Percentiles rank a stretch among this genome's conserved stretches.
Conservation (phyloP, 331 rosid genomes). For the Dryas integrifolia region DNA sequence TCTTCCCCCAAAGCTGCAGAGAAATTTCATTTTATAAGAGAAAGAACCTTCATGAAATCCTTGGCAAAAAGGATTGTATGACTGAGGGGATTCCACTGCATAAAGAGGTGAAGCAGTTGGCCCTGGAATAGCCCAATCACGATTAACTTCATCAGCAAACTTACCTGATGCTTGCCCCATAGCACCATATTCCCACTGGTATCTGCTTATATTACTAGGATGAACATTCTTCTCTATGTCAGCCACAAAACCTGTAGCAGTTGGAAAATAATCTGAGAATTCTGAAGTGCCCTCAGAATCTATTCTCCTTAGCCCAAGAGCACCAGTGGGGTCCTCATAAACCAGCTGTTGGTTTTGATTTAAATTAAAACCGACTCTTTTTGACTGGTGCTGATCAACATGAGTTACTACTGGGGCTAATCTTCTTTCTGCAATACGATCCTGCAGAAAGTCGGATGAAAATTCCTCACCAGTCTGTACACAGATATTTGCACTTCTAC, state of each 20-base stretch:
- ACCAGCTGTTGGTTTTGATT: conserved; percentile 33
- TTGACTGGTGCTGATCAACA: conserved; percentile 43
- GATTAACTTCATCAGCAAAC: conserved; percentile 36
- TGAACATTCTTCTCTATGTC: conserved; percentile 48
- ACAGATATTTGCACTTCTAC: conserved; percentile 43
- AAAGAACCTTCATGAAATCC: conserved; percentile 43
- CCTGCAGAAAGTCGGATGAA: conserved; percentile 73
- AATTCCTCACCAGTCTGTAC: conserved; percentile 90
- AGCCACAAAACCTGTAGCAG: conserved; percentile 34
- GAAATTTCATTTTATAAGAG: conserved; percentile 62
- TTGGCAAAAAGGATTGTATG: conserved; percentile 46
- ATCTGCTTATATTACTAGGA: conserved; percentile 42
- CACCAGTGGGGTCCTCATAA: conserved; percentile 49
- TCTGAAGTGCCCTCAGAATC: conserved; percentile 48
- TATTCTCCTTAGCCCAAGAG: conserved; percentile 39
- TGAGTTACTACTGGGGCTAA: conserved; percentile 42
- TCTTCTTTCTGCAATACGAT: conserved; percentile 58
- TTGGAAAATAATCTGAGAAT: conserved; percentile 38
- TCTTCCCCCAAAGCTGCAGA: conserved; percentile 96
- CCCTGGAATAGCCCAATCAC: conserved; percentile 35
- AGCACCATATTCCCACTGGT: conserved; percentile 46
- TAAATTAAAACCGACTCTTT: conserved; percentile 35
- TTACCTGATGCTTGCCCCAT: conserved; percentile 43
- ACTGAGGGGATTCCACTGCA: conserved; percentile 46
- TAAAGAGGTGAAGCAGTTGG: conserved; percentile 35